Conservation (phyloP, 2,329 filamentous ascomycete genomes). For the Aspergillus calidoustus region DNA sequence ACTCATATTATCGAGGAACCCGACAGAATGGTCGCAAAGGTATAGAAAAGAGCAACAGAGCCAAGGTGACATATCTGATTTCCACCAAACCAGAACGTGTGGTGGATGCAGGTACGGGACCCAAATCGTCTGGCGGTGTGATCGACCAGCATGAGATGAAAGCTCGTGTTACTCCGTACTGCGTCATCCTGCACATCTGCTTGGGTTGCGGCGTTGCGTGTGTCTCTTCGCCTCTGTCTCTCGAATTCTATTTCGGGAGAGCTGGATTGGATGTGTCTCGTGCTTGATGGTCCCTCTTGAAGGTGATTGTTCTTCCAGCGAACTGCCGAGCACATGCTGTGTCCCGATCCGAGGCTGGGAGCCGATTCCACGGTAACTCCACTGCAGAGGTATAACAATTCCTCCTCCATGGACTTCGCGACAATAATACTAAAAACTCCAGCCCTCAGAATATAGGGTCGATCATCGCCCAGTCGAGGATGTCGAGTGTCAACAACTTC, state of each 20-base stretch:
- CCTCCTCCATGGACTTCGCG: neutral
- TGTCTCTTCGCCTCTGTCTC: conserved; percentile 5
- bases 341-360: conserved; percentile 13
- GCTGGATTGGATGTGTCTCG: neutral
- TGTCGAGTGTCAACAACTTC: neutral
- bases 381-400: neutral
- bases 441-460: neutral
- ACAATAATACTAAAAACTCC: neutral
- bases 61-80: conserved; percentile 2
- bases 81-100: conserved; percentile 4
- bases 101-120: conserved; percentile 15
- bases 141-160: conserved; percentile 4
- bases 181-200: conserved; percentile 13
- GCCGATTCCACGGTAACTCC: neutral
- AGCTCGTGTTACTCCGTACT: conserved; percentile 7
- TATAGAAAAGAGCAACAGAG: conserved; percentile 2
- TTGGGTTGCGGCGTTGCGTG: neutral
- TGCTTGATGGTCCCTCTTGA: conserved; percentile 4
- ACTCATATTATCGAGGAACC: neutral
- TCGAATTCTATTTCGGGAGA: conserved; percentile 1
- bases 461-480: neutral
- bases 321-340: conserved; percentile 19
- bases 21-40: neutral
- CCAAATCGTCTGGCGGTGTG: conserved; percentile 19
- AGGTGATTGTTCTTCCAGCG: neutral